phyloP scores from a whole-genome alignment of 2,329 filamentous ascomycete species.

The Aspergillus caelatus region DNA sequence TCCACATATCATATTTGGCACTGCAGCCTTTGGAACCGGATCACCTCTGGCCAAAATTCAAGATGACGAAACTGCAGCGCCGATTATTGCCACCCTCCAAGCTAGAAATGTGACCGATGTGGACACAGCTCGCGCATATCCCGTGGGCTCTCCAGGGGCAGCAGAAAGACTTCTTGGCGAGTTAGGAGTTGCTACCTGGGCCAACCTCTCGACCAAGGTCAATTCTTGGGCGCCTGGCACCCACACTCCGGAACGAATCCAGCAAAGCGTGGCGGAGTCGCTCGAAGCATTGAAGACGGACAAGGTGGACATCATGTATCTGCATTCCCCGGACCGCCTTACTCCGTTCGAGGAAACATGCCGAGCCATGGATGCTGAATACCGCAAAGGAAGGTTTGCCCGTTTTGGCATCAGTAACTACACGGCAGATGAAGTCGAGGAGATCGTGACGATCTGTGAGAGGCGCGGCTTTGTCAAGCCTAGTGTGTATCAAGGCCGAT shows the following conservation, averaged over 20 bases:
- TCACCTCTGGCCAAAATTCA: neutral
- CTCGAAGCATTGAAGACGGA: neutral
- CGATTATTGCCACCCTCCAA: neutral
- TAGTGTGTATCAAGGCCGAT: conserved; percentile 51
- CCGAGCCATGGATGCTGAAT: conserved; percentile 33
- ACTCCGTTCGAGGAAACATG: conserved; percentile 38
- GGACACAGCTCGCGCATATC: neutral
- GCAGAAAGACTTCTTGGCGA: neutral
- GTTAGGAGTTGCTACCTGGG: neutral
- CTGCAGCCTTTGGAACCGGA: neutral
- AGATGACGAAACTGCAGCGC: neutral
- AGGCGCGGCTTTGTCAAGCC: conserved; percentile 46
- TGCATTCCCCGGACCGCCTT: conserved; percentile 37
- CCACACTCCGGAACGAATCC: neutral
- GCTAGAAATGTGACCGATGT: neutral
- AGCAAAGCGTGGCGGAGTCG: neutral
- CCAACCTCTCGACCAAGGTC: neutral
- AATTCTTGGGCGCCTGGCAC: neutral
- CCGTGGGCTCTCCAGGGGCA: neutral
- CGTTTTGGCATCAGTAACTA: conserved; percentile 49
- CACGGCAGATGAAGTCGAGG: conserved; percentile 41
- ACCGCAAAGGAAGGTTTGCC: conserved; percentile 37
- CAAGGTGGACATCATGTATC: conserved; percentile 36
- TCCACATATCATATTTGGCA: neutral
- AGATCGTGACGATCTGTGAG: conserved; percentile 40